These are phyloP conservation scores for Vigna unguiculata DNA, from an alignment of 306 rosid species.

Conservation along the genomic window DNA sequence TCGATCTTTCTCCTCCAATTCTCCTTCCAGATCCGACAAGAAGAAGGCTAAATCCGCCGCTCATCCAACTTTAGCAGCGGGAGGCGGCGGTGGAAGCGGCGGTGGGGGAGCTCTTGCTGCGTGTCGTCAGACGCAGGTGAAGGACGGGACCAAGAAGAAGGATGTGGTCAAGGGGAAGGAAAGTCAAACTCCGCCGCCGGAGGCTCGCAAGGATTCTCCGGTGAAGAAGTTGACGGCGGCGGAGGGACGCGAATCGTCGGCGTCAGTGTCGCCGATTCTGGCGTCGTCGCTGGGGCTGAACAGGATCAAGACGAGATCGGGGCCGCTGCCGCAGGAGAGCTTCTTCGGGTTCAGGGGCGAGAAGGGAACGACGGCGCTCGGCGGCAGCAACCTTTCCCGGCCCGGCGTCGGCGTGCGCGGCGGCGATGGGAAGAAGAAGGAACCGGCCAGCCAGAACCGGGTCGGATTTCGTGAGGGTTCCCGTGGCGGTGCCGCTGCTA, in stretches of 20 bases:
- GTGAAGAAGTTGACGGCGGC: conserved; percentile 51
- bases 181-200: conserved; percentile 45
- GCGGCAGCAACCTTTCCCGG: conserved; percentile 76
- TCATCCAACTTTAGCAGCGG: conserved; percentile 44
- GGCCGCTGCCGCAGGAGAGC: conserved; percentile 98
- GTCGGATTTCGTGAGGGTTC: conserved; percentile 61
- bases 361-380: conserved; percentile 58
- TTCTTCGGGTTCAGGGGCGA: conserved; percentile 83
- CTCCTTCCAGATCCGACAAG: conserved; percentile 91
- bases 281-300: conserved; percentile 92
- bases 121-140: conserved; percentile 51
- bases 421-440: conserved; percentile 64
- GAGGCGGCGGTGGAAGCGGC: no score
- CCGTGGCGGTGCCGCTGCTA: not conserved
- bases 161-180: conserved; percentile 60
- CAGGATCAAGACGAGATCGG: conserved; percentile 96
- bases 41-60: conserved; percentile 74
- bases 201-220: conserved; percentile 41
- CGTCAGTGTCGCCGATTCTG: conserved; percentile 88
- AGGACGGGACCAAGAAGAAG: conserved; percentile 64
- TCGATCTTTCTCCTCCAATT: conserved; percentile 70
- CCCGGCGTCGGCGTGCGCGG: conserved; percentile 32
- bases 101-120: not conserved
- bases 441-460: conserved; percentile 47
- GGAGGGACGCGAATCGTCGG: conserved; percentile 52